Evolutionary conservation across 495 filamentous ascomycete species (phyloP).

Genomic region (Lepraria neglecta): DNA sequence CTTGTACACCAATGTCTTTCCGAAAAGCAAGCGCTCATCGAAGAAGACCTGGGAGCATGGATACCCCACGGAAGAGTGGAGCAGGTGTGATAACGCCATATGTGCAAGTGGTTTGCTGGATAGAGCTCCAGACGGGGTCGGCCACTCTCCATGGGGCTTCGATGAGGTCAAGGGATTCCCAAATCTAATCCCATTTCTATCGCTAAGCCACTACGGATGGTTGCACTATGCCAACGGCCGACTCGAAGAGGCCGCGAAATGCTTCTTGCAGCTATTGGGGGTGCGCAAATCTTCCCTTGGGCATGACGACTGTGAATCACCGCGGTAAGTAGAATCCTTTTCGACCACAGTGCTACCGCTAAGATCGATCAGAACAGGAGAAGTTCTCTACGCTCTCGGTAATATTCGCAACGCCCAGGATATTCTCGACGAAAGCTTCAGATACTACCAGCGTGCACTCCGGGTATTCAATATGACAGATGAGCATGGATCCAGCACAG

Average conservation of each 20-base stretch:
- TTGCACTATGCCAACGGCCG: not conserved
- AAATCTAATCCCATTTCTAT: constrained; percentile 1
- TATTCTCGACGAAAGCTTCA: not conserved
- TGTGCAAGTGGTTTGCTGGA: not conserved
- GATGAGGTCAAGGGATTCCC: not conserved
- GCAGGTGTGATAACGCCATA: not conserved
- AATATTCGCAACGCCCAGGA: not conserved
- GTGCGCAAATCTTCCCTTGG: not conserved
- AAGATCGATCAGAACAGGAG: not conserved
- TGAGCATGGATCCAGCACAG: not conserved
- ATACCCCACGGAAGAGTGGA: not conserved
- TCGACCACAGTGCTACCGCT: not conserved
- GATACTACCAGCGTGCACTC: not conserved
- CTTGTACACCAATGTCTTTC: not conserved
- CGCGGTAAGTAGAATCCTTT: not conserved
- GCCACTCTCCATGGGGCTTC: constrained; percentile 3
- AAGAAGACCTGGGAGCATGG: not conserved
- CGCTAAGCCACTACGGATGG: not conserved
- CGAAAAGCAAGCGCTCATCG: too few species aligned
- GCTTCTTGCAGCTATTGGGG: not conserved
- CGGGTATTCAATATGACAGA: not conserved
- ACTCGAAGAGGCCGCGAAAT: not conserved
- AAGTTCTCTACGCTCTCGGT: constrained; percentile 8
- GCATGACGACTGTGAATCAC: not conserved
- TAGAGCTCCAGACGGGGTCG: constrained; percentile 1